Percentiles rank a stretch among this genome's conserved stretches.
Evolutionary conservation across 805 yeast genomes (phyloP).

Genomic region (Nakazawaea populi): DNA sequence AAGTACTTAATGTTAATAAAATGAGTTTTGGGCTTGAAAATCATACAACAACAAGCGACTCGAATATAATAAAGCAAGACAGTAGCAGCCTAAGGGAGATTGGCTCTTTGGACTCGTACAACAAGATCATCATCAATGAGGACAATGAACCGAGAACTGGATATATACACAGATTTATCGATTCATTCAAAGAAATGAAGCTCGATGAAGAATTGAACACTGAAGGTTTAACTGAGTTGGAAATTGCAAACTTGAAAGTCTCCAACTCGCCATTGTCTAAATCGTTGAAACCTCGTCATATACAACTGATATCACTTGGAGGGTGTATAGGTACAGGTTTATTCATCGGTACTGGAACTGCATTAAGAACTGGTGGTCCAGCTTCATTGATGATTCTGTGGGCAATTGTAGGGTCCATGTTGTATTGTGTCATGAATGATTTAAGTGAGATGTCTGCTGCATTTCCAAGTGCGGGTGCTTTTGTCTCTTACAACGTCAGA

Average conservation of each 20-base stretch:
- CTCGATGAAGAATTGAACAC: slow-evolving; percentile 5
- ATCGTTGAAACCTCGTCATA: slow-evolving; percentile 48
- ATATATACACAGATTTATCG: not conserved
- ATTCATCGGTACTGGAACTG: slow-evolving; percentile 52
- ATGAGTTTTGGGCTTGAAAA: not conserved
- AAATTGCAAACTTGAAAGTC: slow-evolving; percentile 6
- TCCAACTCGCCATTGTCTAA: slow-evolving; percentile 55
- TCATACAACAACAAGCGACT: not conserved
- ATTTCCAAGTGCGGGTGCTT: slow-evolving; percentile 52
- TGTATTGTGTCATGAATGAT: slow-evolving; percentile 47
- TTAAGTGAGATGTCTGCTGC: slow-evolving; percentile 47
- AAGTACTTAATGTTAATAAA: too few relatives aligned
- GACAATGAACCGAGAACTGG: not conserved
- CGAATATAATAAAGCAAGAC: not conserved
- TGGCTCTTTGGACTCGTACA: not conserved
- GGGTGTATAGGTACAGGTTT: slow-evolving; percentile 64
- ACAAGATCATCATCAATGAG: not conserved
- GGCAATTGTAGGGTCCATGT: slow-evolving; percentile 42
- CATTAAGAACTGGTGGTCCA: slow-evolving; percentile 50
- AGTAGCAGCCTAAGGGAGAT: not conserved
- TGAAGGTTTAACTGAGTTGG: slow-evolving; percentile 6
- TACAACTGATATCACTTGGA: slow-evolving; percentile 65
- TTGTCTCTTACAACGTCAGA: slow-evolving; percentile 45
- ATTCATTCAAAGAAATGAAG: slow-evolving; percentile 7
- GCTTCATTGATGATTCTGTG: slow-evolving; percentile 49